Percentiles rank a stretch among this genome's conserved stretches.
Evolutionary conservation across 1,284 basidiomycete species (phyloP).

Genomic region (Sanghuangporus weigelae): DNA sequence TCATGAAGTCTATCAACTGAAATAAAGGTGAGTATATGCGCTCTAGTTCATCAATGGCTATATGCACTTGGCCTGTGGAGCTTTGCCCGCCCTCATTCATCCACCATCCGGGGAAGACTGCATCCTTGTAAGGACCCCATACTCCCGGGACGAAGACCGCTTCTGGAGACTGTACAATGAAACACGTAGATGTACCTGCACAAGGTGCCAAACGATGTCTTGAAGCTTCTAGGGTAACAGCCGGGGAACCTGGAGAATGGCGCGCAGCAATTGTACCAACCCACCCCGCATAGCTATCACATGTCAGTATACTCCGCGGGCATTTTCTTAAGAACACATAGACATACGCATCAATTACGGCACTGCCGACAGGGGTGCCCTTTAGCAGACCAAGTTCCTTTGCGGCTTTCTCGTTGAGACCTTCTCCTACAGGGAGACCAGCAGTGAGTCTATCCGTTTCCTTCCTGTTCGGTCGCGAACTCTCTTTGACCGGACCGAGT

Average conservation of each 20-base stretch:
- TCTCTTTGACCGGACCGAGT: conserved; percentile 60
- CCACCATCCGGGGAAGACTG: conserved; percentile 93
- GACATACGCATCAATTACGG: conserved; percentile 88
- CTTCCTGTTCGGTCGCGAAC: conserved; percentile 6
- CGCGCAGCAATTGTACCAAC: conserved; percentile 91
- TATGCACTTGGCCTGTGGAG: conserved; percentile 84
- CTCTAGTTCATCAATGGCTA: conserved; percentile 3
- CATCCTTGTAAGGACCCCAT: conserved; percentile 95
- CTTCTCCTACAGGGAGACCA: conserved; percentile 85
- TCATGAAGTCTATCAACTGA: conserved; percentile 90
- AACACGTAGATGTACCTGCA: conserved; percentile 95
- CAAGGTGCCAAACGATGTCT: conserved; percentile 84
- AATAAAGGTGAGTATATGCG: conserved; percentile 3
- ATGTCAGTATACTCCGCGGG: not conserved
- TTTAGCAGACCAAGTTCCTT: conserved; percentile 79
- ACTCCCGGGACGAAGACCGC: conserved; percentile 89
- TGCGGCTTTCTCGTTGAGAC: conserved; percentile 76
- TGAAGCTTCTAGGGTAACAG: conserved; percentile 68
- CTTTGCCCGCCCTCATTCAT: conserved; percentile 99
- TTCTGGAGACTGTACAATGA: conserved; percentile 67
- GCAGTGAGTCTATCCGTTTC: conserved; percentile 70
- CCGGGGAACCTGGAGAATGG: conserved; percentile 36
- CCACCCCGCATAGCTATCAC: conserved; percentile 90
- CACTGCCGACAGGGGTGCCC: conserved; percentile 94
- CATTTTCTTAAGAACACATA: conserved; percentile 9